Percentiles rank a stretch among this genome's conserved stretches.
Evolutionary conservation across 169 alveolate species (phyloP).

Genomic region (Babesia divergens): DNA sequence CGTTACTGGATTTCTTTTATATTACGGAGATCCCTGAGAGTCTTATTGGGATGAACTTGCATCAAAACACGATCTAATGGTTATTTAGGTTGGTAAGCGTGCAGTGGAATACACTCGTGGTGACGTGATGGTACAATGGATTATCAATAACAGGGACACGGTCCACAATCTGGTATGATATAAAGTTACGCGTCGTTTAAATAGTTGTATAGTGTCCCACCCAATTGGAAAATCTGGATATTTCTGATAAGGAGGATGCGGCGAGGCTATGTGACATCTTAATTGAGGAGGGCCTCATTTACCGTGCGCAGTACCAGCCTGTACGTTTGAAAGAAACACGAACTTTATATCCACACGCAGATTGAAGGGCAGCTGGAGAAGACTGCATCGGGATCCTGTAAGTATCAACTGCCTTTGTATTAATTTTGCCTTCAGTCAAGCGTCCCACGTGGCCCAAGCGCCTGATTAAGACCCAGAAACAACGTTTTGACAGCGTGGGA

Average conservation of each 20-base stretch:
- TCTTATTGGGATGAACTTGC: no score
- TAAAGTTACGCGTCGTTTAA: neutral
- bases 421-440: conserved; percentile 29
- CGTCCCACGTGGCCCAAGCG: conserved; percentile 85
- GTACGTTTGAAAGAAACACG: conserved; percentile 7
- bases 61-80: no score
- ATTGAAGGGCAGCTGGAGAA: conserved; percentile 69
- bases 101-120: conserved; percentile 85
- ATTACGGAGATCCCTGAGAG: no score
- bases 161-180: conserved; percentile 39
- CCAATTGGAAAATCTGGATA: conserved; percentile 24
- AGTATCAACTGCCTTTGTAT: neutral
- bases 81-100: conserved; percentile 79
- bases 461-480: conserved; percentile 76
- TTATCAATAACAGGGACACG: conserved; percentile 62
- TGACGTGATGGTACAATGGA: conserved; percentile 75
- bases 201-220: conserved; percentile 59
- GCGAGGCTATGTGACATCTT: conserved; percentile 55
- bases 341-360: neutral
- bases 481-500: conserved; percentile 77
- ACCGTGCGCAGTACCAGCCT: conserved; percentile 79
- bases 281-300: conserved; percentile 69
- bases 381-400: conserved; percentile 70
- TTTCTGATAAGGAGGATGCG: conserved; percentile 58
- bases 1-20: no score